Percentiles rank a stretch among this genome's conserved stretches.
phyloP scores from a whole-genome alignment of 208 protist species.

The Trypanosoma theileri region DNA sequence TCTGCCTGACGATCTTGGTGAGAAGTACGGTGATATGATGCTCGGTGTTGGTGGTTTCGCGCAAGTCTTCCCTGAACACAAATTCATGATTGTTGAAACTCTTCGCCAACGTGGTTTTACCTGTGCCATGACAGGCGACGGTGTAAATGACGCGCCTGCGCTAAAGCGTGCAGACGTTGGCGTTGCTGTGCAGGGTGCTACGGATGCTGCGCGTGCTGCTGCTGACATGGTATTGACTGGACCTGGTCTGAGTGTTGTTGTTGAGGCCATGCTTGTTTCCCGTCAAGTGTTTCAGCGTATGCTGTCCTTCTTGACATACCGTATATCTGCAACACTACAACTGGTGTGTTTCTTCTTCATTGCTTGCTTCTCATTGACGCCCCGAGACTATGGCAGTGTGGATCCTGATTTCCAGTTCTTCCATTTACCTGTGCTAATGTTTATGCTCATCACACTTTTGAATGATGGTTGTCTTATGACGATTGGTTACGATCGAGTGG shows the following conservation, averaged over 20 bases:
- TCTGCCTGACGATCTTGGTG: conserved; percentile 54
- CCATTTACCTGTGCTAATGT: conserved; percentile 86
- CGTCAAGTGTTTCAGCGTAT: conserved; percentile 96
- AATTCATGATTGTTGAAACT: conserved; percentile 93
- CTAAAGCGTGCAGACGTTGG: conserved; percentile 95
- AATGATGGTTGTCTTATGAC: conserved; percentile 55
- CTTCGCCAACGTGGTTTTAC: conserved; percentile 89
- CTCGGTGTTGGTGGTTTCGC: conserved; percentile 79
- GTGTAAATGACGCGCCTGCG: conserved; percentile 96
- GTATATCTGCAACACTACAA: conserved; percentile 77
- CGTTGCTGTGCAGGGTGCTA: conserved; percentile 94
- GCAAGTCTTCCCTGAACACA: conserved; percentile 95
- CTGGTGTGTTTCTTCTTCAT: conserved; percentile 88
- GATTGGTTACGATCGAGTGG: conserved; percentile 47
- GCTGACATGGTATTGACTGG: conserved; percentile 95
- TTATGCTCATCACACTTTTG: conserved; percentile 91
- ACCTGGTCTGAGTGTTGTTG: conserved; percentile 91
- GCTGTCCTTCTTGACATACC: conserved; percentile 86
- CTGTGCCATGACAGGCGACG: conserved; percentile 97
- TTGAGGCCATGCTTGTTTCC: conserved; percentile 90
- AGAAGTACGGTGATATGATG: conserved; percentile 75
- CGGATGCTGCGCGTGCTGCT: conserved; percentile 91
- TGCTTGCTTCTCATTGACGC: conserved; percentile 68
- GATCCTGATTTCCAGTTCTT: conserved; percentile 78
- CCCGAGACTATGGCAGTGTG: conserved; percentile 57